Evolutionary conservation across 1,139 yeast species (phyloP).

Genomic region (Saccharomyces pastorianus): DNA sequence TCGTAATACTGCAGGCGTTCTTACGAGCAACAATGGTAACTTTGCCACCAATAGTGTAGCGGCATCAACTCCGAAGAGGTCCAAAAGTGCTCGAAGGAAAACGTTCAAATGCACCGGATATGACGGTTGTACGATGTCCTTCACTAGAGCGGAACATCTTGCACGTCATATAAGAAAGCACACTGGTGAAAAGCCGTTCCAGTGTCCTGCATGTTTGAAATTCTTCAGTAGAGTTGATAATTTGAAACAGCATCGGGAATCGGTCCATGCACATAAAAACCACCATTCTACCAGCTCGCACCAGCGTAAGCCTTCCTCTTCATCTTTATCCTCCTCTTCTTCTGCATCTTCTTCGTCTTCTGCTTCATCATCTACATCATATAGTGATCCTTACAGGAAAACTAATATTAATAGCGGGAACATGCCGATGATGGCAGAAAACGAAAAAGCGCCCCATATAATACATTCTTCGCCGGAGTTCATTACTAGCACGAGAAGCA

Average conservation of each 20-base stretch:
- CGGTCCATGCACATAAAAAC: conserved; percentile 50
- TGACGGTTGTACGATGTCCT: conserved; percentile 85
- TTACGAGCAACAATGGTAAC: not conserved
- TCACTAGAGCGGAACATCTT: conserved; percentile 81
- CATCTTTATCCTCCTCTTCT: conserved; percentile 3
- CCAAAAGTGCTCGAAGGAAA: conserved; percentile 34
- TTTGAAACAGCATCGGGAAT: conserved; percentile 84
- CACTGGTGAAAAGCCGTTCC: conserved; percentile 91
- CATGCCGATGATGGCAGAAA: not conserved
- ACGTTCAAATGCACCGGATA: conserved; percentile 82
- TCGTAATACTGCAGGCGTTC: not conserved
- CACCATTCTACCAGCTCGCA: not conserved
- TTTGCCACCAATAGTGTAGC: not conserved
- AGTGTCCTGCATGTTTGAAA: conserved; percentile 74
- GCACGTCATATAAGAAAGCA: conserved; percentile 91
- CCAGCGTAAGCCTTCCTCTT: not conserved
- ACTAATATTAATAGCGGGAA: not conserved
- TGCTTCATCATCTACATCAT: conserved; percentile 32
- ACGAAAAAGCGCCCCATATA: not conserved
- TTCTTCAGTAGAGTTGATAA: conserved; percentile 81
- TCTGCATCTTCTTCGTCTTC: conserved; percentile 3
- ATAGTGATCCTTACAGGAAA: conserved; percentile 42
- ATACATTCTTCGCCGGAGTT: not conserved
- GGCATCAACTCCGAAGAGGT: not conserved
- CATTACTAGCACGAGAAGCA: not conserved